Evolutionary conservation across 2,329 filamentous ascomycete genomes (phyloP).

Genomic region (Xylariaceae sp.): DNA sequence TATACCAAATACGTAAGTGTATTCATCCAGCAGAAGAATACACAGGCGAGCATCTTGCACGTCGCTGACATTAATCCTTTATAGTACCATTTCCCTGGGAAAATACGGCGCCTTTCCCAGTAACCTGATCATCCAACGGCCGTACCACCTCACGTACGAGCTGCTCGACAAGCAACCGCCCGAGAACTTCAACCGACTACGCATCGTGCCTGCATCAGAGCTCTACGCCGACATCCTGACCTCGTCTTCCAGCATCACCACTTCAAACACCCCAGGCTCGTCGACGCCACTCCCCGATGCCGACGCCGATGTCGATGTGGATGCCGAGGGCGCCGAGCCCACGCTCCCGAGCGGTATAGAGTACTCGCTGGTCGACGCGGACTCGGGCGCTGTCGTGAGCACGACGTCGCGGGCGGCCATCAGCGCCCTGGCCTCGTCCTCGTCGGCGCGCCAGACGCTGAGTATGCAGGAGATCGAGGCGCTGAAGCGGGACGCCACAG

Average conservation of each 20-base stretch:
- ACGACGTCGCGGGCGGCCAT: slow-evolving; percentile 34
- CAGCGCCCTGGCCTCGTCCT: neutral
- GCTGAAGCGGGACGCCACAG: slow-evolving; percentile 67
- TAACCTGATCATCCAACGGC: slow-evolving; percentile 86
- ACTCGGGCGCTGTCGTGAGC: slow-evolving; percentile 45
- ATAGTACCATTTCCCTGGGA: slow-evolving; percentile 77
- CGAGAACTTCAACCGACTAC: slow-evolving; percentile 64
- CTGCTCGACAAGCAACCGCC: slow-evolving; percentile 66
- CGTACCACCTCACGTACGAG: slow-evolving; percentile 89
- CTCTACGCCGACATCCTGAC: slow-evolving; percentile 75
- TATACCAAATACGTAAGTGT: slow-evolving; percentile 54
- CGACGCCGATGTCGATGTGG: slow-evolving; percentile 8
- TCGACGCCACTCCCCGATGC: slow-evolving; percentile 34
- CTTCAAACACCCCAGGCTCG: slow-evolving; percentile 25
- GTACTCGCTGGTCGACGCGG: slow-evolving; percentile 41
- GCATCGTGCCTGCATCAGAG: slow-evolving; percentile 75
- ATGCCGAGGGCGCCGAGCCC: slow-evolving; percentile 23
- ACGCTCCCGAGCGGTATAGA: slow-evolving; percentile 41
- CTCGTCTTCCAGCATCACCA: slow-evolving; percentile 25
- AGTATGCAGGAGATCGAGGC: slow-evolving; percentile 72
- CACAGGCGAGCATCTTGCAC: too few species aligned
- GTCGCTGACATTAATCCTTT: neutral
- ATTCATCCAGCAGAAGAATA: too few species aligned
- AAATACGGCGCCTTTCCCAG: slow-evolving; percentile 91
- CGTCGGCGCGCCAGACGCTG: slow-evolving; percentile 66